These are phyloP conservation scores for Ceratobasidium sp. DNA, from an alignment of 1,284 basidiomycete genomes.

Conservation along the genomic window DNA sequence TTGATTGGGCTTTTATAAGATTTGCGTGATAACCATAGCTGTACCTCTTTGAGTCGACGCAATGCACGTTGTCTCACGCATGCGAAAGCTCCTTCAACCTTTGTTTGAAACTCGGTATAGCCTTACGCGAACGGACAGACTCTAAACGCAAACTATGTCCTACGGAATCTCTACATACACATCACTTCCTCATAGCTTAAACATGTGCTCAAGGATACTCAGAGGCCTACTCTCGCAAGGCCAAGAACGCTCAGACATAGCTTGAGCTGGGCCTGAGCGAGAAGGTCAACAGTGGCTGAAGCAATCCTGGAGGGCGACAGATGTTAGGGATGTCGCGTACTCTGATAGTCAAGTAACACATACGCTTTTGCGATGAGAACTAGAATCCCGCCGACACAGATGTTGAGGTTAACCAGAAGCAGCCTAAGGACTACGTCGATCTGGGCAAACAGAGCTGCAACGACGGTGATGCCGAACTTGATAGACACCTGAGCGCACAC, in stretches of 20 bases:
- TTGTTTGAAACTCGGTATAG: too few relatives aligned
- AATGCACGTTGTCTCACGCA: too few relatives aligned
- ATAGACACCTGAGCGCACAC: conserved; percentile 13
- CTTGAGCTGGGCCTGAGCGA: conserved; percentile 8
- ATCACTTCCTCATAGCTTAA: too few relatives aligned
- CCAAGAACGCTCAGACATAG: conserved; percentile 11
- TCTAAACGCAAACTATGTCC: too few relatives aligned
- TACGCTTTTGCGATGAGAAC: conserved; percentile 28
- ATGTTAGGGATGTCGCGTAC: not conserved
- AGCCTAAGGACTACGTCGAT: conserved; percentile 22
- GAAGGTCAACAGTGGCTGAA: not conserved
- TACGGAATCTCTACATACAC: too few relatives aligned
- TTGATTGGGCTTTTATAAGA: too few relatives aligned
- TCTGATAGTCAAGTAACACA: not conserved
- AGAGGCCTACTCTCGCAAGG: not conserved
- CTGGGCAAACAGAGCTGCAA: conserved; percentile 5
- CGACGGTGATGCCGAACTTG: conserved; percentile 15
- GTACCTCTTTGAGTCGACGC: too few relatives aligned
- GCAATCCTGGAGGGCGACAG: not conserved
- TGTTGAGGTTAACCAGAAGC: conserved; percentile 14
- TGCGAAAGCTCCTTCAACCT: too few relatives aligned
- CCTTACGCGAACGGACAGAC: too few relatives aligned
- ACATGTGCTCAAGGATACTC: not conserved
- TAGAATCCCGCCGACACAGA: conserved; percentile 33
- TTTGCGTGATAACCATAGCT: too few relatives aligned